Evolutionary conservation across 768 basidiomycete species (phyloP), one percentile per base, ranked within the genome.

Genomic region (Rubroboletus pulcherrimus): DNA sequence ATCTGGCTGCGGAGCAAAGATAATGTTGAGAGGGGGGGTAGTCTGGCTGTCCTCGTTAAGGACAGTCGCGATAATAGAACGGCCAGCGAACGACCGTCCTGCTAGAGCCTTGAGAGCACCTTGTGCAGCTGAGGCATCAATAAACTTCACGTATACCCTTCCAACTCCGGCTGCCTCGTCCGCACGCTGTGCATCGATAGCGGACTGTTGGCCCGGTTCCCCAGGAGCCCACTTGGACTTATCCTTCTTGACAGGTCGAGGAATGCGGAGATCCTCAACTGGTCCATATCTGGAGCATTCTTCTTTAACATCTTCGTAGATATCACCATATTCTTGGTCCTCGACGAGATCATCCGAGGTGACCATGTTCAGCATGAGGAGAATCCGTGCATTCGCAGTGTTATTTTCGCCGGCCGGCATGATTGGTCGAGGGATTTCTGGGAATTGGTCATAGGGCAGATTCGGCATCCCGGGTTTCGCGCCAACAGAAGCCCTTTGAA

Each of bases 341-440:
- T 93, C 86, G 17, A 81, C 71, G 45, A 99, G 81, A 66, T 99
- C 97, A 43, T 99, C 97, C 1, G 91, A 71, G 0, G 90, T 91
- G 60, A 99, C 93, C 97, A 99, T 99, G 81, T 98, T 99, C 66
- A 99, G 76, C 88, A 99, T 90, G 69, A 98, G 87, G 64, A 99
- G 81, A 66, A 97, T 94, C 37, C 92, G 85, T 29, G 92, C 82
- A 51, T 87, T 82, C 11, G 73, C 62, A 37, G 73, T 76, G 52
- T 79, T 77, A 49, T 74, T 75, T 66, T 90, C 89, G 51, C 87
- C 87, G 8, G 89, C 89, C 53, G 91, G 91, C 83, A 93, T 85
- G 69, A 93, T 92, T 12, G 91, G 91, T 40, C 87, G 82, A 44
- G 91, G 91, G 41, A 93, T 87, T 69, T 88, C 88, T 35, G 88